phyloP scores from a whole-genome alignment of 2,329 filamentous ascomycete genomes.

The Pseudocercospora musae region DNA sequence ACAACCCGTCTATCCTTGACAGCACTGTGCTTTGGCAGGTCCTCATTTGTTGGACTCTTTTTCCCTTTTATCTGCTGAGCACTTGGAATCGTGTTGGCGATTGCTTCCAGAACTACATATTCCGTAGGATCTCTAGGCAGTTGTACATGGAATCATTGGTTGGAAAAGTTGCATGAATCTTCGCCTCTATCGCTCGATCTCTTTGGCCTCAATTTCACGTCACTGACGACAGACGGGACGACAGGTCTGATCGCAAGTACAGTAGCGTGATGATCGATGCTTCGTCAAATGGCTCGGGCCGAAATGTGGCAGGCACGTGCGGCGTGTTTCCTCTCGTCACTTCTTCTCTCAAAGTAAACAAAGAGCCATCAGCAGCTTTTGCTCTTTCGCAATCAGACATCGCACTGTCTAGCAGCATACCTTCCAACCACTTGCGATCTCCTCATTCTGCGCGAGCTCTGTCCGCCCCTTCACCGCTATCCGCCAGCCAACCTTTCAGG shows the following conservation, averaged over 20 bases:
- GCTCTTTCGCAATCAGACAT: background rate
- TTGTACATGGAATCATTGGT: conserved; percentile 3
- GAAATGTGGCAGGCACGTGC: background rate
- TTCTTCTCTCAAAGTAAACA: background rate
- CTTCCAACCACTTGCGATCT: no score
- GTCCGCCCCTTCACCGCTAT: background rate
- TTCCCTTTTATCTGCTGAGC: background rate
- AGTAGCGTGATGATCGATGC: background rate
- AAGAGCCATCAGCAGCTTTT: background rate
- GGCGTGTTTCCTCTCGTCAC: background rate
- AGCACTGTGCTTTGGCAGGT: background rate
- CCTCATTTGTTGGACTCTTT: background rate
- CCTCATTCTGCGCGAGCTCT: background rate
- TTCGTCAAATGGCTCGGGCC: background rate
- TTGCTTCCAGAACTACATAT: conserved; percentile 3
- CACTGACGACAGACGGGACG: background rate
- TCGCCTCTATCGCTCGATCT: background rate
- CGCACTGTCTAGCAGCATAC: background rate
- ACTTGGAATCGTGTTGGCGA: background rate
- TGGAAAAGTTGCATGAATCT: background rate
- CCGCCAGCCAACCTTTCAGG: background rate
- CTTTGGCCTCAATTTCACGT: background rate
- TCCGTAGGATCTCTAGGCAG: conserved; percentile 1
- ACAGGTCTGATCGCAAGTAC: background rate
- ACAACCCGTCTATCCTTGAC: conserved; percentile 1